A percentile compares a stretch with the other conserved stretches of the same genome.
These are phyloP conservation scores for Oidiodendron maius DNA, from an alignment of 495 filamentous ascomycete species.

Conservation along the genomic window DNA sequence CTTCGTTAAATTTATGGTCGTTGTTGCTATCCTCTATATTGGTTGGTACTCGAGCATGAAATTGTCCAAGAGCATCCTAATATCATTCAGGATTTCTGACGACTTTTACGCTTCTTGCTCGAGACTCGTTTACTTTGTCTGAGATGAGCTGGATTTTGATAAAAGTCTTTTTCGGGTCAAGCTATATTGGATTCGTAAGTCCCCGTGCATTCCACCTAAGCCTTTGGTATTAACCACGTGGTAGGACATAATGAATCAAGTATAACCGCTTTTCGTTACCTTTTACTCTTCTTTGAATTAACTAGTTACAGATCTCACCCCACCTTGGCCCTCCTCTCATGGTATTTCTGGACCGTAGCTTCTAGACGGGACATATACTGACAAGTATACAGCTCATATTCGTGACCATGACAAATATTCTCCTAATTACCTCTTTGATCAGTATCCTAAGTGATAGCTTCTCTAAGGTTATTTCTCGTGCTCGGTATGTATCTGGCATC, in stretches of 20 bases:
- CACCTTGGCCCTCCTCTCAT: slow-evolving; percentile 61
- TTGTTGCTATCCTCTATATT: slow-evolving; percentile 79
- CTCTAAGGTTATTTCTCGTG: slow-evolving; percentile 65
- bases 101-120: slow-evolving; percentile 82
- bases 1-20: slow-evolving; percentile 81
- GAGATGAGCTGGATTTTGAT: slow-evolving; percentile 85
- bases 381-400: slow-evolving; percentile 46
- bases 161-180: slow-evolving; percentile 75
- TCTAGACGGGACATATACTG: not conserved
- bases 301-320: slow-evolving; percentile 34
- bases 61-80: not conserved
- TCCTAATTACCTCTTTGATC: slow-evolving; percentile 86
- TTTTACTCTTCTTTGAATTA: slow-evolving; percentile 28
- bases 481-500: slow-evolving; percentile 11
- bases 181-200: slow-evolving; percentile 76
- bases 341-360: slow-evolving; percentile 29
- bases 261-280: slow-evolving; percentile 36
- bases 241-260: slow-evolving; percentile 30
- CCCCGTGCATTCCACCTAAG: not conserved
- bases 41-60: slow-evolving; percentile 2
- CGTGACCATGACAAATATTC: slow-evolving; percentile 79
- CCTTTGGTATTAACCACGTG: slow-evolving; percentile 8
- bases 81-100: slow-evolving; percentile 66
- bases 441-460: slow-evolving; percentile 88
- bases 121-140: slow-evolving; percentile 64